A percentile compares a stretch with the other conserved stretches of the same genome.
phyloP scores from a whole-genome alignment of 495 filamentous ascomycete species.

The Tuber aestivum region DNA sequence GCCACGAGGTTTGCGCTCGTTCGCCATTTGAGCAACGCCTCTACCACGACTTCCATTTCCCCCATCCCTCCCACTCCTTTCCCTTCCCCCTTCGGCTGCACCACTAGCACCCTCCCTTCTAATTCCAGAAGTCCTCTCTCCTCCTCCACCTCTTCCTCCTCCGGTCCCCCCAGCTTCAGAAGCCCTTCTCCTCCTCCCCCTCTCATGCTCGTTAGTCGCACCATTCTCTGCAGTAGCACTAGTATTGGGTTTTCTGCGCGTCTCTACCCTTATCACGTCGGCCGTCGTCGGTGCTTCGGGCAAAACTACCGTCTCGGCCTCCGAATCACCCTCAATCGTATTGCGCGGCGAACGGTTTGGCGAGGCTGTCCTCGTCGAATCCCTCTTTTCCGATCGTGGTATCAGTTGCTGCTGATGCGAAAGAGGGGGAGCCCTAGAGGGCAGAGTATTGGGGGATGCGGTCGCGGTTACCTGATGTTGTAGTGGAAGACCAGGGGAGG shows the following conservation, averaged over 20 bases:
- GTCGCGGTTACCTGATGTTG: slow-evolving; percentile 24
- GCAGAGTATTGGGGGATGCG: background rate
- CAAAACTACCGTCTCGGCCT: slow-evolving; percentile 40
- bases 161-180: slow-evolving; percentile 22
- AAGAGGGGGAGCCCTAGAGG: background rate
- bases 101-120: background rate
- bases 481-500: slow-evolving; percentile 40
- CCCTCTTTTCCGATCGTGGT: slow-evolving; percentile 1
- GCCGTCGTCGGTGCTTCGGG: slow-evolving; percentile 11
- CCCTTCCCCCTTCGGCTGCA: background rate
- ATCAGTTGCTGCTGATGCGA: slow-evolving; percentile 6
- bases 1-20: slow-evolving; percentile 21
- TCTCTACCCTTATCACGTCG: background rate
- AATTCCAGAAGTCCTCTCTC: slow-evolving; percentile 1
- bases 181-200: slow-evolving; percentile 23
- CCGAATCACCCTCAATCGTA: slow-evolving; percentile 27
- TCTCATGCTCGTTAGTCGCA: slow-evolving; percentile 25
- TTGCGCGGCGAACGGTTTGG: slow-evolving; percentile 21
- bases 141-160: background rate
- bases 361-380: slow-evolving; percentile 16
- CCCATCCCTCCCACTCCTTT: slow-evolving; percentile 1
- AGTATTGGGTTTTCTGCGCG: slow-evolving; percentile 10
- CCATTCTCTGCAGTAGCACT: slow-evolving; percentile 14
- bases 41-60: slow-evolving; percentile 11
- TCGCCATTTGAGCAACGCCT: slow-evolving; percentile 17